Conservation (phyloP, 1,284 basidiomycete genomes). For the Ceratobasidium sp. region DNA sequence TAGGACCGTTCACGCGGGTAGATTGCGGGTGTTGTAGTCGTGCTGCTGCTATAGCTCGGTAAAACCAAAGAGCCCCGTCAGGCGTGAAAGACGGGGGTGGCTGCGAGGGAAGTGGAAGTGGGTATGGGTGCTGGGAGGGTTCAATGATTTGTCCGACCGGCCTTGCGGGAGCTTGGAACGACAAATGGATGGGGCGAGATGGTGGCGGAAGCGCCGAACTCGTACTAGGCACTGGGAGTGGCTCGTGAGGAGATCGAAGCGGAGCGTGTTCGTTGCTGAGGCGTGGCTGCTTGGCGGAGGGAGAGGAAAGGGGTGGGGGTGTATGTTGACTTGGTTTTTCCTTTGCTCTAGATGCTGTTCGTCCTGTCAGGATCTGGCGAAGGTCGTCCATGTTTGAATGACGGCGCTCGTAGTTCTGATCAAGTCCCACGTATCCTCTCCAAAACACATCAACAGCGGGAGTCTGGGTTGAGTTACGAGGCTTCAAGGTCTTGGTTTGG, state of each 20-base stretch:
- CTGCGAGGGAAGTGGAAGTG: background rate
- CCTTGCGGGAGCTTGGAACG: background rate
- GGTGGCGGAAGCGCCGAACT: background rate
- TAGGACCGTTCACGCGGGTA: background rate
- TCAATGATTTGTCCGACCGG: background rate
- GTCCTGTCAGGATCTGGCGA: background rate
- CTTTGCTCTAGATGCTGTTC: background rate
- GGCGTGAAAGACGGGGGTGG: background rate
- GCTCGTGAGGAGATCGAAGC: background rate
- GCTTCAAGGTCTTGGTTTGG: background rate
- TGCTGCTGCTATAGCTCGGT: background rate
- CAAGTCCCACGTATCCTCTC: background rate
- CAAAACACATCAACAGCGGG: background rate
- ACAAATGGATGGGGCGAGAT: background rate
- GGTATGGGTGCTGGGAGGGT: background rate
- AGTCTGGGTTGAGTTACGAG: background rate
- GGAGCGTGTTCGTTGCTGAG: background rate
- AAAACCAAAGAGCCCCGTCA: background rate
- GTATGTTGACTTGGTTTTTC: background rate
- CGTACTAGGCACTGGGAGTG: background rate
- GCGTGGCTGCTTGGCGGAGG: background rate
- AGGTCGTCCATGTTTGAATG: slow-evolving; percentile 3
- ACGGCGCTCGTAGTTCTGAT: slow-evolving; percentile 1
- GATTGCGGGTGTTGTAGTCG: background rate
- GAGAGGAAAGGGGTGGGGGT: no score